Evolutionary conservation across 2,329 filamentous ascomycete genomes (phyloP), one percentile per base, ranked within the genome.

Genomic region (Clarireedia paspali): DNA sequence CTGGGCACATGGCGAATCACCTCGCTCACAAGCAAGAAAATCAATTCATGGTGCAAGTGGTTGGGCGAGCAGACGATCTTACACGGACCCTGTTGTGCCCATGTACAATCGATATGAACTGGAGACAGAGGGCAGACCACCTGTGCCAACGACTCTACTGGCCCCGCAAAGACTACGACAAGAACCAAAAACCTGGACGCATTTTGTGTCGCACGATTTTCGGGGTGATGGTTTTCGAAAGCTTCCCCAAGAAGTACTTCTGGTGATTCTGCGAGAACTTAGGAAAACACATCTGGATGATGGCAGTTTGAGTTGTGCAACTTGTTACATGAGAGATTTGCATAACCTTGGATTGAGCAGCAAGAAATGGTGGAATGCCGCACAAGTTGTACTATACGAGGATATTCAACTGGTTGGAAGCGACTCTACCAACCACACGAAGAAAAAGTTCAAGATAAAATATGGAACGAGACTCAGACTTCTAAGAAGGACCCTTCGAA

Each of bases 321-420:
- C 83, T 17, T 85, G 83, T 67, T 84, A 80, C 78, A 83, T 83
- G 79, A 74, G 83, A 49, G 82, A 86, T 62, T 69, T 78, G 30
- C 79, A 76, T 61, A 75, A 74, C 44, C 66, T 84, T 42, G 73
- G 76, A 10, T 56, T 81, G 10, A 72, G 74, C 39, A 78, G 75
- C 15, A 75, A 74, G 59, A 82, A 77, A 62, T 78, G 79, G 71
- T 71, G 76, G 62, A 75, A 74, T 60, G 75, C 74, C 42, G 80
- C 79, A 5, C 62, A 58, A 51, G 57, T 44, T 26, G 47, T 54
- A 7, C 42, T 68, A 26, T 83, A 87, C 63, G 74, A 77, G 63
- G 72, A 83, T 57, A 79, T 86, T 30, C 77, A 80, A 59, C 71
- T 86, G 4, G 72, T 80, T 30, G 83, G 83, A 6, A 68, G 70